phyloP scores from a whole-genome alignment of 306 rosid genomes.

The Ziziphus jujuba region DNA sequence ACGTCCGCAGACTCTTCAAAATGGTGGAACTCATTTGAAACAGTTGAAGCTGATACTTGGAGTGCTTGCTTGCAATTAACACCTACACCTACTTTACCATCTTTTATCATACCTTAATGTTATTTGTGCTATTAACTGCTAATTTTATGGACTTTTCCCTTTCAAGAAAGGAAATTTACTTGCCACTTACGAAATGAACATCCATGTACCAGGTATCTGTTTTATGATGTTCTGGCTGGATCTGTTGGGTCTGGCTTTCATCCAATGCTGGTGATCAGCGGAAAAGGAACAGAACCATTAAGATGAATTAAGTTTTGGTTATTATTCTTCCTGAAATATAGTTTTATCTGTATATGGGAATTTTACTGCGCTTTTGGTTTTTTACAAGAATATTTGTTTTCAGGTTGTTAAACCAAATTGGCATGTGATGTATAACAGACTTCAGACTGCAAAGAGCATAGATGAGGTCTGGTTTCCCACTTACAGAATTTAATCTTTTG shows the following conservation, averaged over 20 bases:
- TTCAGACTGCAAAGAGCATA: conserved; percentile 88
- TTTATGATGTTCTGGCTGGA: too few species aligned
- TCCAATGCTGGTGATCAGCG: neutral
- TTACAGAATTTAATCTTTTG: neutral
- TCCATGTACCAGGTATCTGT: neutral
- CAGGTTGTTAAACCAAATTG: conserved; percentile 98
- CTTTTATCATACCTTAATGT: too few species aligned
- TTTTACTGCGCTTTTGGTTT: conserved; percentile 10
- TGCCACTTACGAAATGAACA: too few species aligned
- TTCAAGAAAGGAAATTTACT: neutral
- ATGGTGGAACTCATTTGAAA: neutral
- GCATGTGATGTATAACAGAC: conserved; percentile 85
- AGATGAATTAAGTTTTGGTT: too few species aligned
- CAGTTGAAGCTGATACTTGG: conserved; percentile 3
- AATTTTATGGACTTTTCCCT: neutral
- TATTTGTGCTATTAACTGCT: neutral
- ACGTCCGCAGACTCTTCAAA: neutral
- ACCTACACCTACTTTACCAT: too few species aligned
- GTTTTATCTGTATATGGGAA: too few species aligned
- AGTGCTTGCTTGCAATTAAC: neutral
- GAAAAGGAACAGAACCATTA: too few species aligned
- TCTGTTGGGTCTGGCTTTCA: too few species aligned
- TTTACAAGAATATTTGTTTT: conserved; percentile 19
- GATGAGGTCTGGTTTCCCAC: conserved; percentile 63
- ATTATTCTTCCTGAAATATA: too few species aligned